Conservation (phyloP, 139 green algal genomes). For the Nannochloris sp. region DNA sequence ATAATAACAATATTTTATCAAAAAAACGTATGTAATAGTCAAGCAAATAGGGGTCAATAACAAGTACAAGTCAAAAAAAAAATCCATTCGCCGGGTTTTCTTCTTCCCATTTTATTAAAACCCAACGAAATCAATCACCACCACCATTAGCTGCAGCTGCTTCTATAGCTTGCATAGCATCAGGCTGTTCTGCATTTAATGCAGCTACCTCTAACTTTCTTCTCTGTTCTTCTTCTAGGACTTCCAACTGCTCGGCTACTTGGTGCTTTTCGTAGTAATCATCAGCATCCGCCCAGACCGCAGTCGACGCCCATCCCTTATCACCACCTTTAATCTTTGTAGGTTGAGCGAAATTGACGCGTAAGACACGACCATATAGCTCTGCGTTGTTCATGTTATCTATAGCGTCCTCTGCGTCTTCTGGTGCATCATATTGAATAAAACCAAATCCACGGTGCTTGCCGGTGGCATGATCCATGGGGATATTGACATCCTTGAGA, state of each 20-base stretch:
- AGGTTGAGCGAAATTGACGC: conserved; percentile 84
- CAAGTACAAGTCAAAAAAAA: neutral
- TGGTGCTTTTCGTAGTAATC: conserved; percentile 34
- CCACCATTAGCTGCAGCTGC: neutral
- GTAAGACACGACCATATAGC: conserved; percentile 59
- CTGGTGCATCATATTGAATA: conserved; percentile 82
- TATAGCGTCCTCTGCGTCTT: conserved; percentile 85
- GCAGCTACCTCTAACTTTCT: conserved; percentile 28
- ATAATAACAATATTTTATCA: no score
- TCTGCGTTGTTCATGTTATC: conserved; percentile 98
- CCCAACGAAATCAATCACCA: neutral
- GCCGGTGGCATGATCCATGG: conserved; percentile 79
- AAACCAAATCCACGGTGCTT: conserved; percentile 92
- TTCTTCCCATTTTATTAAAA: neutral
- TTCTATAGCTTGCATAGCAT: neutral
- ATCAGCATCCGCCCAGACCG: conserved; percentile 67
- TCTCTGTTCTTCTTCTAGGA: conserved; percentile 32
- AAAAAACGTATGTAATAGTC: no score
- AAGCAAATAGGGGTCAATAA: neutral
- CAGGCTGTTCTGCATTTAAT: neutral
- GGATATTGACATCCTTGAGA: conserved; percentile 92
- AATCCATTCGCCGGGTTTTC: conserved; percentile 37
- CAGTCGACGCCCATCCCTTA: conserved; percentile 65
- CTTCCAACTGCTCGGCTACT: conserved; percentile 23
- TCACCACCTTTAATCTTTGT: conserved; percentile 90